A percentile compares a stretch with the other conserved stretches of the same genome.
Conservation (phyloP, 1,284 basidiomycete genomes). For the Amylostereum areolatum region DNA sequence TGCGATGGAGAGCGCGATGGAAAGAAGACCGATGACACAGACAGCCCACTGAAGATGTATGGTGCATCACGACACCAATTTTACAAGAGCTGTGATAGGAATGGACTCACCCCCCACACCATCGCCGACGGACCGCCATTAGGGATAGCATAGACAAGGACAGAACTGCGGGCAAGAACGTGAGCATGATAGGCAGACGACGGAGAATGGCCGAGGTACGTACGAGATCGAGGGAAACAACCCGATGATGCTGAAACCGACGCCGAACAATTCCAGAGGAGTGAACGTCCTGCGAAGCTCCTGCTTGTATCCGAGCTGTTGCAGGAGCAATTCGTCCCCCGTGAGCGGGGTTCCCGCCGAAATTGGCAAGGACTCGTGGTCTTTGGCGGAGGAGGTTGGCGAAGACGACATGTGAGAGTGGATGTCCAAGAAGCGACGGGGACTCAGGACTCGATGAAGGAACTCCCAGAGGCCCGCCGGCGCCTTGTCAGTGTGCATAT, state of each 20-base stretch:
- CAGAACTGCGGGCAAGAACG: constrained; percentile 20
- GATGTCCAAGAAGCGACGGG: too few species aligned
- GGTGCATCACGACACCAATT: too few species aligned
- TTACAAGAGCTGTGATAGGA: neutral
- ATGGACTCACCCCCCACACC: constrained; percentile 35
- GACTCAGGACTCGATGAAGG: too few species aligned
- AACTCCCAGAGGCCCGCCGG: too few species aligned
- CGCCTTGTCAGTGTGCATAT: too few species aligned
- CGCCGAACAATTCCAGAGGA: constrained; percentile 27
- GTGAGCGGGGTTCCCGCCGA: too few species aligned
- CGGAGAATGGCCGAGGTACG: neutral
- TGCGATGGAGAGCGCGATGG: constrained; percentile 9
- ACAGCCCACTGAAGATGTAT: constrained; percentile 21
- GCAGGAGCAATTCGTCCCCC: constrained; percentile 23
- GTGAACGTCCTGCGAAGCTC: constrained; percentile 41
- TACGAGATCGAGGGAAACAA: constrained; percentile 20
- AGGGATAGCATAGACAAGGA: constrained; percentile 29
- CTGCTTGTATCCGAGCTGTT: constrained; percentile 35
- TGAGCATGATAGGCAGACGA: neutral
- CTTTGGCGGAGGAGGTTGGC: too few species aligned
- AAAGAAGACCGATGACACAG: constrained; percentile 16
- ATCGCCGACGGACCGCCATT: constrained; percentile 40
- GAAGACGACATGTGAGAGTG: too few species aligned
- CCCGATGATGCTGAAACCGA: constrained; percentile 26
- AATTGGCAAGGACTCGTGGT: too few species aligned